A percentile compares a stretch with the other conserved stretches of the same genome.
These are phyloP conservation scores for Calonectria crousiana DNA, from an alignment of 2,329 filamentous ascomycete species.

Conservation along the genomic window DNA sequence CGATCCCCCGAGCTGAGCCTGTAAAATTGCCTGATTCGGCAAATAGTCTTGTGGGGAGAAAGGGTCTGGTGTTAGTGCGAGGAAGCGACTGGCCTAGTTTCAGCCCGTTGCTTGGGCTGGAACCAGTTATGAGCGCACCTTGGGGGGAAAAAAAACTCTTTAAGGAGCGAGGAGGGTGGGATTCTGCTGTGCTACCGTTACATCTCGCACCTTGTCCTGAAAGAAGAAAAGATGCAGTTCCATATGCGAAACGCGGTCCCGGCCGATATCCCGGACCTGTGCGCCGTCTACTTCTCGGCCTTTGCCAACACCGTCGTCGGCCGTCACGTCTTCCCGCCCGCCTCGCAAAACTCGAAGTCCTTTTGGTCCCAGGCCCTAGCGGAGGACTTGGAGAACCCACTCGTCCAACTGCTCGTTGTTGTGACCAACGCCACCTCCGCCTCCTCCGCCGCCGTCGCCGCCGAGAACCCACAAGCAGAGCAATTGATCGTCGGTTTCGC, in stretches of 20 bases:
- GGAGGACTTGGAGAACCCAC: conserved; percentile 55
- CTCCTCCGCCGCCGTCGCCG: neutral
- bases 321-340: conserved; percentile 51
- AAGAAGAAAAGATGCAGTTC: conserved; percentile 38
- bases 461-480: conserved; percentile 24
- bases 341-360: conserved; percentile 35
- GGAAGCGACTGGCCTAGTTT: conserved; percentile 11
- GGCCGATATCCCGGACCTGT: conserved; percentile 56
- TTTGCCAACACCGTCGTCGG: conserved; percentile 56
- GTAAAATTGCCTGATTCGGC: conserved; percentile 10
- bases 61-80: neutral
- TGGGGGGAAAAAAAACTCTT: neutral
- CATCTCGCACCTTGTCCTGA: neutral
- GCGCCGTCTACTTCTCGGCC: conserved; percentile 58
- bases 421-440: conserved; percentile 50
- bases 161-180: neutral
- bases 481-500: conserved; percentile 59
- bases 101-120: neutral
- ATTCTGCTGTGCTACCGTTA: neutral
- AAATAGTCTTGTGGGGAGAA: conserved; percentile 9
- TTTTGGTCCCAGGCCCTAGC: conserved; percentile 52
- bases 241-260: conserved; percentile 53
- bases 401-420: conserved; percentile 56
- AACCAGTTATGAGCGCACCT: neutral
- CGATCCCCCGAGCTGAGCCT: neutral